Base-by-base conservation (phyloP, 31 red algal species). In the Endocladia muricata region DNA sequence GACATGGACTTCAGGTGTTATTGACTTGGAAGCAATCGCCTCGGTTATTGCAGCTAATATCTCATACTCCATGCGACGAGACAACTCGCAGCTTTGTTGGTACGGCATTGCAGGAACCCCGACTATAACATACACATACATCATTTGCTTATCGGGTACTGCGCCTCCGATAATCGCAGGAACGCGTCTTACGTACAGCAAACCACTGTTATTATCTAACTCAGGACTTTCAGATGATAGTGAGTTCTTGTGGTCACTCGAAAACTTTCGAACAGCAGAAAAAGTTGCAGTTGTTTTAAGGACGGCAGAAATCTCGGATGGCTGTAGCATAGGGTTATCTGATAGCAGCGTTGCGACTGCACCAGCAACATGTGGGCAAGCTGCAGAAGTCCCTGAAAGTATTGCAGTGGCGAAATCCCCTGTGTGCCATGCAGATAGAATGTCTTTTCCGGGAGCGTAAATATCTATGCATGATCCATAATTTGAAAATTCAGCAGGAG, bases 341-440 rank as follows among this genome's bases (percentile, higher is more conserved):
- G 63, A 55, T 28, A 88, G 67, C 65, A 88, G 37, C 2, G 73
- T 25, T 32, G 57, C 84, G 11, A 88, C 66, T n/a, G 76, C 70
- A 23, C 84, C 84, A 4, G 75, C 84, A 11, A 88, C 84, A 48
- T 88, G 84, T 8, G 84, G 84, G 43, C 74, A 78, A 38, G 84
- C 74, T 3, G 59, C 49, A 51, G 84, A 88, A 25, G 84, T 88
- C 17, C 84, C 84, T 6, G 65, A 73, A 21, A 79, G 65, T 21
- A 52, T 52, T 48, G 43, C 61, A 26, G 47, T 43, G 25, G 84
- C 84, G 26, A 73, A 37, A 31, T 65, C 65, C 49, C 84, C 75
- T 32, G 84, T 88, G 31, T 88, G 84, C 84, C 84, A 88, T 49
- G 84, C 84, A 19, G 84, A 88, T 17, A 55, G 31, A 65, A 88